A percentile compares a stretch with the other conserved stretches of the same genome.
These are phyloP conservation scores for Murraya koenigii DNA, from an alignment of 345 rosid genomes.

Conservation along the genomic window DNA sequence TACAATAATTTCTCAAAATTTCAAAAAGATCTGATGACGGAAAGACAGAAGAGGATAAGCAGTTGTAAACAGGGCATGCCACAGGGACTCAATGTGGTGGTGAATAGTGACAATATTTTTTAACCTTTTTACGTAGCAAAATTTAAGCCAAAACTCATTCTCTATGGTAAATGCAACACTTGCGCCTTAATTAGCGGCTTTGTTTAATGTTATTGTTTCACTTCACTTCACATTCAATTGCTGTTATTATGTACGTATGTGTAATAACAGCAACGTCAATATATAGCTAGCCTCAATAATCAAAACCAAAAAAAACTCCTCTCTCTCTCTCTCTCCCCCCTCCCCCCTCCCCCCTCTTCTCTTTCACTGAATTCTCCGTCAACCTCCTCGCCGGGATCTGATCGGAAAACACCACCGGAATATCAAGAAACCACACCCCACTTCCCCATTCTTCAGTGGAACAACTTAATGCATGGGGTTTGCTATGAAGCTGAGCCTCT, in stretches of 20 bases:
- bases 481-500: neutral
- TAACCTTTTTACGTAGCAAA: neutral
- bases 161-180: conserved; percentile 12
- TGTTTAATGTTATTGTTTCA: neutral
- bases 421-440: neutral
- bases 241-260: neutral
- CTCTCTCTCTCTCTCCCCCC: neutral
- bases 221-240: conserved; percentile 3
- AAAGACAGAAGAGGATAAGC: too few relatives aligned
- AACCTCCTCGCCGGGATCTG: conserved; percentile 33
- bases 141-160: too few relatives aligned
- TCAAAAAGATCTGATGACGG: neutral
- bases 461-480: conserved; percentile 10
- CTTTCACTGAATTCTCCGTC: conserved; percentile 25
- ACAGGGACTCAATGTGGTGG: too few relatives aligned
- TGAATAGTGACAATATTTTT: neutral
- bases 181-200: conserved; percentile 38
- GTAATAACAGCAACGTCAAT: neutral
- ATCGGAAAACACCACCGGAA: conserved; percentile 21
- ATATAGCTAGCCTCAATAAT: too few relatives aligned
- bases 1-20: neutral
- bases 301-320: neutral
- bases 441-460: neutral
- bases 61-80: too few relatives aligned
- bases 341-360: neutral